Conservation (phyloP, 2,329 filamentous ascomycete species). For the Cladorrhinum sp. region DNA sequence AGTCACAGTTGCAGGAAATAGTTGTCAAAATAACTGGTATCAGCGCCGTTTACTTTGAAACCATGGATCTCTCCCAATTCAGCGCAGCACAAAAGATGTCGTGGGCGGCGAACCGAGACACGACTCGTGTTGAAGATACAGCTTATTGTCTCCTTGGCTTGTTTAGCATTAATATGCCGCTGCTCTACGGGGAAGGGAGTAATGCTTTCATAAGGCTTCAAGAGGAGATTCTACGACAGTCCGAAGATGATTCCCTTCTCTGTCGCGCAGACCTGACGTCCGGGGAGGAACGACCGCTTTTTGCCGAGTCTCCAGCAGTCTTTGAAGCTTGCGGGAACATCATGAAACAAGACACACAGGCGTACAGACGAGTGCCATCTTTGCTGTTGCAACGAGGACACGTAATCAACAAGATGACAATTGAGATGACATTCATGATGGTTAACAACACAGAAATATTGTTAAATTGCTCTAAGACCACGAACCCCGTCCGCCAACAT, state of each 20-base stretch:
- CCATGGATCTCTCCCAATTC: conserved; percentile 12
- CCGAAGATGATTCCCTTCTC: conserved; percentile 12
- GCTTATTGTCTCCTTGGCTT: conserved; percentile 43
- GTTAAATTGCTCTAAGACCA: too few species aligned
- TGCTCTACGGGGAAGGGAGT: conserved; percentile 39
- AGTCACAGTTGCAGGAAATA: conserved; percentile 10
- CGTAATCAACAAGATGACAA: too few species aligned
- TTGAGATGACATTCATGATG: too few species aligned
- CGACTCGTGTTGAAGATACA: conserved; percentile 36
- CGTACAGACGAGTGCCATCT: too few species aligned
- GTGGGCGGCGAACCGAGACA: conserved; percentile 35
- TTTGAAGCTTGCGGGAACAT: not conserved
- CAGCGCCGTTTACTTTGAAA: conserved; percentile 5
- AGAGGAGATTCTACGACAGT: conserved; percentile 31
- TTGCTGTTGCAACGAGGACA: too few species aligned
- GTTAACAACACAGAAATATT: too few species aligned
- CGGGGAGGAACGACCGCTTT: not conserved
- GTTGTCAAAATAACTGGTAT: conserved; percentile 11
- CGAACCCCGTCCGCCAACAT: too few species aligned
- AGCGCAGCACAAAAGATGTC: conserved; percentile 37
- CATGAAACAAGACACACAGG: too few species aligned
- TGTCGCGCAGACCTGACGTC: not conserved
- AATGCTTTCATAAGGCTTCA: conserved; percentile 33
- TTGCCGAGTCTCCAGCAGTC: not conserved
- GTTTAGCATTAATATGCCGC: conserved; percentile 42